Percentiles rank a stretch among this genome's conserved stretches.
Evolutionary conservation across 768 basidiomycete genomes (phyloP).

Genomic region (Mycena epipterygia): DNA sequence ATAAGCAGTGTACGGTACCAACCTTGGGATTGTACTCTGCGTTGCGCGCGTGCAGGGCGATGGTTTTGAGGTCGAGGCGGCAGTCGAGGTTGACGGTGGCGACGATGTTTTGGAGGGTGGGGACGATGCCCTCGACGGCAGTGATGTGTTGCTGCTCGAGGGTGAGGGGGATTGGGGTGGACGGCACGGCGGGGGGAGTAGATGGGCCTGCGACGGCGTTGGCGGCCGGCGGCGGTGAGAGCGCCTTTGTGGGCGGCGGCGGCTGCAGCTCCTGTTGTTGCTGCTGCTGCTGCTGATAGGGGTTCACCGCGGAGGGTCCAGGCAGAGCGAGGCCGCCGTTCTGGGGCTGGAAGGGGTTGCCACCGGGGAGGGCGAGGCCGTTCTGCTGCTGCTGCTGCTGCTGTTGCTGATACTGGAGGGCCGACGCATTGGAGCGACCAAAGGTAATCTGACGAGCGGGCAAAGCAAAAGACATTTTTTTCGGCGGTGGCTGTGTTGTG

Average conservation of each 20-base stretch:
- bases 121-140: slow-evolving; percentile 97
- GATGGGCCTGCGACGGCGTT: slow-evolving; percentile 72
- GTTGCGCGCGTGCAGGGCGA: slow-evolving; percentile 96
- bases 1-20: slow-evolving; percentile 66
- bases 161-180: slow-evolving; percentile 81
- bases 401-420: too few species aligned
- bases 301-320: slow-evolving; percentile 70
- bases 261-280: too few species aligned
- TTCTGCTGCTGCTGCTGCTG: slow-evolving; percentile 55
- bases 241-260: slow-evolving; percentile 44
- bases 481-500: slow-evolving; percentile 55
- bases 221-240: slow-evolving; percentile 40
- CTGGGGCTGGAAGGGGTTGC: slow-evolving; percentile 60
- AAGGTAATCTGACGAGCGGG: slow-evolving; percentile 87
- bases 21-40: slow-evolving; percentile 99
- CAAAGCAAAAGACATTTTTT: slow-evolving; percentile 71
- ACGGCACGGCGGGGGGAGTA: slow-evolving; percentile 65
- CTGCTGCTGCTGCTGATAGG: slow-evolving; percentile 49
- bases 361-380: slow-evolving; percentile 69
- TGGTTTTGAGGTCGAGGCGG: slow-evolving; percentile 97
- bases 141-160: slow-evolving; percentile 96
- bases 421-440: slow-evolving; percentile 71
- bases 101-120: slow-evolving; percentile 99
- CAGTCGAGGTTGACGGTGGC: slow-evolving; percentile 99
- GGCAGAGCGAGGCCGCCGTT: slow-evolving; percentile 60